phyloP scores from a whole-genome alignment of 1,139 yeast species.

The Suhomyces taliae region DNA sequence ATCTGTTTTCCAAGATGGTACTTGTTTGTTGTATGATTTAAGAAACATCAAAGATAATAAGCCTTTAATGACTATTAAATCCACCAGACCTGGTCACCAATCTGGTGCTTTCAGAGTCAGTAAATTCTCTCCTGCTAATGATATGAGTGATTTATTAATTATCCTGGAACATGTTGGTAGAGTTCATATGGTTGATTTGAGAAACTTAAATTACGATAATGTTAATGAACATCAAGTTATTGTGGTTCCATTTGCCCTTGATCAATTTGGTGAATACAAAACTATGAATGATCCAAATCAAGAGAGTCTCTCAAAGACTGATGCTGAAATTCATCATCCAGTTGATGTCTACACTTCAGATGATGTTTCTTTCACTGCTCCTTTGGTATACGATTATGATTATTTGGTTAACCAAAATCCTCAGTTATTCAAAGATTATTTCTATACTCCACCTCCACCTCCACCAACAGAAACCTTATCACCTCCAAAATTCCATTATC shows the following conservation, averaged over 20 bases:
- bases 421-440: conserved; percentile 39
- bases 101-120: conserved; percentile 65
- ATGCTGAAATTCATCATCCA: conserved; percentile 7
- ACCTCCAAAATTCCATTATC: conserved; percentile 25
- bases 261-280: conserved; percentile 38
- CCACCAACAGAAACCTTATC: conserved; percentile 8
- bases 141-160: conserved; percentile 72
- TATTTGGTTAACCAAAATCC: conserved; percentile 42
- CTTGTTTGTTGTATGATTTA: conserved; percentile 72
- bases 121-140: conserved; percentile 58
- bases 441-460: conserved; percentile 31
- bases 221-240: conserved; percentile 68
- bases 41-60: conserved; percentile 46
- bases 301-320: neutral
- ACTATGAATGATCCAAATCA: neutral
- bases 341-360: conserved; percentile 15
- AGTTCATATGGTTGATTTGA: conserved; percentile 77
- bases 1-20: conserved; percentile 83
- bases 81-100: conserved; percentile 61
- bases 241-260: conserved; percentile 48
- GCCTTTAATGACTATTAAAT: conserved; percentile 55
- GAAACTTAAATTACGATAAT: conserved; percentile 47
- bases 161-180: conserved; percentile 84
- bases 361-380: conserved; percentile 30
- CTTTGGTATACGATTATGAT: conserved; percentile 47